Evolutionary conservation across 768 basidiomycete genomes (phyloP).

Genomic region (Leucosporidium yakuticum): DNA sequence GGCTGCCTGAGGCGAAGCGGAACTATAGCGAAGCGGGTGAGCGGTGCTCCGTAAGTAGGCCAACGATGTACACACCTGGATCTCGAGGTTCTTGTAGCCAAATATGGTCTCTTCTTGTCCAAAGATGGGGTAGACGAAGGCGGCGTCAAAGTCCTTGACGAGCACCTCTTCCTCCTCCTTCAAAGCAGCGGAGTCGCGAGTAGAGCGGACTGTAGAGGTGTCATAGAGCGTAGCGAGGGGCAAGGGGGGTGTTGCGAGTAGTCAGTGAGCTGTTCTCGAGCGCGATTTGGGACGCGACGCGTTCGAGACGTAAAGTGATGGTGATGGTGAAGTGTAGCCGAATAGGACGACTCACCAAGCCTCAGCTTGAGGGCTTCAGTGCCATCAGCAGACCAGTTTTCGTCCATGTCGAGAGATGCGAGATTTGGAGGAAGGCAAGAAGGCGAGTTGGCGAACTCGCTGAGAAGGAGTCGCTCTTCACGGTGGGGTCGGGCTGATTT

Average conservation of each 20-base stretch:
- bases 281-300: constrained; percentile 1
- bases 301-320: constrained; percentile 14
- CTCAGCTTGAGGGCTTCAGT: constrained; percentile 70
- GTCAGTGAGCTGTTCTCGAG: constrained; percentile 11
- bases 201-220: constrained; percentile 57
- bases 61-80: constrained; percentile 56
- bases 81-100: constrained; percentile 75
- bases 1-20: constrained; percentile 78
- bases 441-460: too few relatives aligned
- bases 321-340: not conserved
- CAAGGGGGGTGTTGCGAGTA: not conserved
- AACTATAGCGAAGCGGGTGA: constrained; percentile 50
- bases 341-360: constrained; percentile 53
- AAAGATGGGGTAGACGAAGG: constrained; percentile 94
- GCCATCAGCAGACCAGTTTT: constrained; percentile 71
- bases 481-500: too few relatives aligned
- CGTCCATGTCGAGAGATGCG: not conserved
- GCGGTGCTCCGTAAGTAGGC: not conserved
- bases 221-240: not conserved
- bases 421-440: too few relatives aligned
- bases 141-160: constrained; percentile 68
- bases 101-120: constrained; percentile 96
- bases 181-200: constrained; percentile 58
- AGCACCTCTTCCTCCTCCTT: constrained; percentile 51
- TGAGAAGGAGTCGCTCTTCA: too few relatives aligned